phyloP scores from a whole-genome alignment of 495 filamentous ascomycete genomes.

The Chlorociboria aeruginascens region DNA sequence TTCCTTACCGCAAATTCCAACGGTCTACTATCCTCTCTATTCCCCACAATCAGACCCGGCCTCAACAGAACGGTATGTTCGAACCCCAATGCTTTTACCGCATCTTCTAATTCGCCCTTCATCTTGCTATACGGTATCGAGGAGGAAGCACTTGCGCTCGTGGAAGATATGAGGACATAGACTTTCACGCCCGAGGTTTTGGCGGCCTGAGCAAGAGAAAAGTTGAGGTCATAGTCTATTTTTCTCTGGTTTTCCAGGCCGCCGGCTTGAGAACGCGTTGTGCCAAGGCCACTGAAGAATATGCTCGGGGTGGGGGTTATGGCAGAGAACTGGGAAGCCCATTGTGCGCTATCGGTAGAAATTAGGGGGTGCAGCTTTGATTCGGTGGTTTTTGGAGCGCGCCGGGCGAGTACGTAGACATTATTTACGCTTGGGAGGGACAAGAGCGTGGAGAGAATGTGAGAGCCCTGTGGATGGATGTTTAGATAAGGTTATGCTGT shows the following conservation, averaged over 20 bases:
- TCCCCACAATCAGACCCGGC: conserved; percentile 56
- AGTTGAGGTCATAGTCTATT: conserved; percentile 49
- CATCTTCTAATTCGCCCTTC: conserved; percentile 65
- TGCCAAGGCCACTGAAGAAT: conserved; percentile 47
- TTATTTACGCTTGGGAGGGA: conserved; percentile 15
- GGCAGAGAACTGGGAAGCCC: conserved; percentile 35
- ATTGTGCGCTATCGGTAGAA: conserved; percentile 26
- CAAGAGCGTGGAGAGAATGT: conserved; percentile 39
- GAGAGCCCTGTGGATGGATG: conserved; percentile 23
- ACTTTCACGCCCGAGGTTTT: conserved; percentile 44
- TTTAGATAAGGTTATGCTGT: background rate
- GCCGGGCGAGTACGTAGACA: conserved; percentile 28
- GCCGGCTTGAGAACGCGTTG: conserved; percentile 44
- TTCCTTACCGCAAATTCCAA: conserved; percentile 35
- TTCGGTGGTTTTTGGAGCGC: conserved; percentile 19
- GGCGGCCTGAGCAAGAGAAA: conserved; percentile 46
- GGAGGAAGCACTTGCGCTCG: conserved; percentile 13
- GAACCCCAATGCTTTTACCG: conserved; percentile 51
- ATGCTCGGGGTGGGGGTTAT: conserved; percentile 37
- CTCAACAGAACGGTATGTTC: conserved; percentile 52
- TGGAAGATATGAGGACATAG: conserved; percentile 25
- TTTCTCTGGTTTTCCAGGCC: conserved; percentile 46
- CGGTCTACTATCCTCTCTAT: conserved; percentile 42
- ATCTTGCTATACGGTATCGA: conserved; percentile 36
- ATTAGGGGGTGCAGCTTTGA: conserved; percentile 31